phyloP scores from a whole-genome alignment of 352 stramenopile species.

The Phytophthora fragariaefolia region DNA sequence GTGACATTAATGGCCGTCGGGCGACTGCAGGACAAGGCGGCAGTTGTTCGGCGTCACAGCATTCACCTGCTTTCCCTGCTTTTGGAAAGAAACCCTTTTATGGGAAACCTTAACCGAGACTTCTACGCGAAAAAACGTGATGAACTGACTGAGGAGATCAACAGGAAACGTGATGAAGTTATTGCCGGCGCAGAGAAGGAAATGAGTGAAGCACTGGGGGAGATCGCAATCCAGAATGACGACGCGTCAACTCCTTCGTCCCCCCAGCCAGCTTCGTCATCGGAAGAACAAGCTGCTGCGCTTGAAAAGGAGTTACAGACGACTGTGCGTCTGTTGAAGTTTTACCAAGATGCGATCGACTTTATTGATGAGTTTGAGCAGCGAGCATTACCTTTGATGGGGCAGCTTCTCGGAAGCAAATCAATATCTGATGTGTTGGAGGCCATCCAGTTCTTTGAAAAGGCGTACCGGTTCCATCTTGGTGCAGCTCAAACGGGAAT shows the following conservation, averaged over 20 bases:
- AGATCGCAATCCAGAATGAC: slow-evolving; percentile 26
- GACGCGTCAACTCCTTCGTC: background rate
- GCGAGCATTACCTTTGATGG: slow-evolving; percentile 74
- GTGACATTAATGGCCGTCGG: slow-evolving; percentile 84
- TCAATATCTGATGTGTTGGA: slow-evolving; percentile 94
- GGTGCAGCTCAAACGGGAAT: slow-evolving; percentile 90
- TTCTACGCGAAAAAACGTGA: slow-evolving; percentile 87
- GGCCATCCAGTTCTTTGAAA: slow-evolving; percentile 94
- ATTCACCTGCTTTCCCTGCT: slow-evolving; percentile 90
- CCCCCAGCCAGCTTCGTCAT: slow-evolving; percentile 12
- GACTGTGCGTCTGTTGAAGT: slow-evolving; percentile 89
- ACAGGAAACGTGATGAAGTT: slow-evolving; percentile 74
- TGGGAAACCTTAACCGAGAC: slow-evolving; percentile 86
- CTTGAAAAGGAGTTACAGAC: slow-evolving; percentile 77
- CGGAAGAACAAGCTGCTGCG: slow-evolving; percentile 50
- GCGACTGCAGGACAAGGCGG: slow-evolving; percentile 94
- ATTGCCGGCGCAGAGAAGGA: slow-evolving; percentile 84
- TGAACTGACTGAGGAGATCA: slow-evolving; percentile 68
- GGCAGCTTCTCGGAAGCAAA: slow-evolving; percentile 90
- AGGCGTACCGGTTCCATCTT: slow-evolving; percentile 91
- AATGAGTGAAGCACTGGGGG: slow-evolving; percentile 59
- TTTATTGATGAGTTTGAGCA: slow-evolving; percentile 94
- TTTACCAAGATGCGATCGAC: slow-evolving; percentile 90
- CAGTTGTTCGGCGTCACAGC: slow-evolving; percentile 90
- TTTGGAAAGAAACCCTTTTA: slow-evolving; percentile 95